Percentiles rank a stretch among this genome's conserved stretches.
Evolutionary conservation across 192 early-diverging fungal genomes (phyloP).

Genomic region (Dissophora ornata): DNA sequence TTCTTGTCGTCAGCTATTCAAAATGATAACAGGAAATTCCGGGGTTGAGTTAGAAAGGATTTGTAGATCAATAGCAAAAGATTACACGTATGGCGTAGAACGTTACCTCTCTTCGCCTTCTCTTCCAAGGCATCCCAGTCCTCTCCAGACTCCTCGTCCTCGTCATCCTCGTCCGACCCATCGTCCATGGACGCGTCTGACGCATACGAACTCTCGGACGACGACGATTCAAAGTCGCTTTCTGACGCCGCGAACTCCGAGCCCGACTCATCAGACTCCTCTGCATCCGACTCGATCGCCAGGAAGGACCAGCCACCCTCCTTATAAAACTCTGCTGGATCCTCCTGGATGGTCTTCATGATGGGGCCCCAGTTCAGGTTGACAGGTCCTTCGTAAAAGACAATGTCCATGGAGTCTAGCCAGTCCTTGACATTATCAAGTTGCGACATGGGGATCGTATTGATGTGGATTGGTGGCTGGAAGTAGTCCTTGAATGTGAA

Average conservation of each 20-base stretch:
- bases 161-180: conserved; percentile 65
- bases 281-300: conserved; percentile 71
- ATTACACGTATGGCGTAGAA: not conserved
- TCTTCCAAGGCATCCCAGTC: conserved; percentile 89
- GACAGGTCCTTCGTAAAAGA: conserved; percentile 92
- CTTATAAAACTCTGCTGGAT: conserved; percentile 90
- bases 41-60: no score
- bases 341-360: conserved; percentile 97
- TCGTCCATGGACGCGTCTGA: conserved; percentile 67
- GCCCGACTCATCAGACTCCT: conserved; percentile 66
- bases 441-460: conserved; percentile 91
- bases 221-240: conserved; percentile 87
- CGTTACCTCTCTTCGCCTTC: conserved; percentile 72
- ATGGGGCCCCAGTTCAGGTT: conserved; percentile 96
- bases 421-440: conserved; percentile 96
- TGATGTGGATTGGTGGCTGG: conserved; percentile 92
- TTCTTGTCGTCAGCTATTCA: conserved; percentile 51
- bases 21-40: no score
- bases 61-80: not conserved
- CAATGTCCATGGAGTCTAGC: conserved; percentile 92
- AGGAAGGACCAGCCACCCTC: conserved; percentile 96
- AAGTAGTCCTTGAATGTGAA: conserved; percentile 96
- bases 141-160: conserved; percentile 69
- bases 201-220: conserved; percentile 71
- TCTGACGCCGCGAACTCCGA: conserved; percentile 52